Percentiles rank a stretch among this genome's conserved stretches.
Conservation (phyloP, 1,284 basidiomycete species). For the Moesziomyces aphidis region DNA sequence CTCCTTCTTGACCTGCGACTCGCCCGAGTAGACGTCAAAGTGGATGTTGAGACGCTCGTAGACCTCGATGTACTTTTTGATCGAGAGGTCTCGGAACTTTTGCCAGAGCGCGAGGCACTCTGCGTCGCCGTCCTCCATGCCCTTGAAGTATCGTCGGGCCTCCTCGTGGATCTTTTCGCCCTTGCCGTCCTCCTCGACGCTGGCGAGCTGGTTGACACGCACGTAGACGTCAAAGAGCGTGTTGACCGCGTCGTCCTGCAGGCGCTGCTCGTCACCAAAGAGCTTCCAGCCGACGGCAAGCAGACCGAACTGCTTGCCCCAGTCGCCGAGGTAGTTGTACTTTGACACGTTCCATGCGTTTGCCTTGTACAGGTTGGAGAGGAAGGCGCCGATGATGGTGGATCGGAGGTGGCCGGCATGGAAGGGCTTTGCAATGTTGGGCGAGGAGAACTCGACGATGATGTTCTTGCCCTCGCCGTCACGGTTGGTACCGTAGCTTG, state of each 20-base stretch:
- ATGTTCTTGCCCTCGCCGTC: constrained; percentile 61
- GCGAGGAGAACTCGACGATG: constrained; percentile 86
- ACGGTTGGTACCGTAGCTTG: constrained; percentile 64
- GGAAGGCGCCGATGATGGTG: constrained; percentile 96
- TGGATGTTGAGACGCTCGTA: constrained; percentile 90
- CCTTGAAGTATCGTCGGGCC: constrained; percentile 91
- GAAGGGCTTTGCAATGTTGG: constrained; percentile 99
- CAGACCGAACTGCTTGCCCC: constrained; percentile 73
- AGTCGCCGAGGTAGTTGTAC: constrained; percentile 82
- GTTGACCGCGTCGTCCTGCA: constrained; percentile 90
- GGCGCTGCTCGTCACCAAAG: constrained; percentile 85
- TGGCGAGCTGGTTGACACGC: constrained; percentile 86
- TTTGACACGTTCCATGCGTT: constrained; percentile 91
- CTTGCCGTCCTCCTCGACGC: constrained; percentile 70
- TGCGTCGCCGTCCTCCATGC: constrained; percentile 91
- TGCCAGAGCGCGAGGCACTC: constrained; percentile 87
- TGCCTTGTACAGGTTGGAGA: constrained; percentile 89
- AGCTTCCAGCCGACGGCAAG: constrained; percentile 92
- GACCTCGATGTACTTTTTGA: constrained; percentile 89
- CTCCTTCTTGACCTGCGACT: constrained; percentile 85
- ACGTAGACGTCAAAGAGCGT: constrained; percentile 96
- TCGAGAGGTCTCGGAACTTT: constrained; percentile 90
- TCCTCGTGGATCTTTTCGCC: constrained; percentile 79
- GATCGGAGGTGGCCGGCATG: constrained; percentile 96
- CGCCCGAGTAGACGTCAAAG: constrained; percentile 95